These are phyloP conservation scores for Apiospora kogelbergensis DNA, from an alignment of 2,329 filamentous ascomycete genomes.

Conservation along the genomic window DNA sequence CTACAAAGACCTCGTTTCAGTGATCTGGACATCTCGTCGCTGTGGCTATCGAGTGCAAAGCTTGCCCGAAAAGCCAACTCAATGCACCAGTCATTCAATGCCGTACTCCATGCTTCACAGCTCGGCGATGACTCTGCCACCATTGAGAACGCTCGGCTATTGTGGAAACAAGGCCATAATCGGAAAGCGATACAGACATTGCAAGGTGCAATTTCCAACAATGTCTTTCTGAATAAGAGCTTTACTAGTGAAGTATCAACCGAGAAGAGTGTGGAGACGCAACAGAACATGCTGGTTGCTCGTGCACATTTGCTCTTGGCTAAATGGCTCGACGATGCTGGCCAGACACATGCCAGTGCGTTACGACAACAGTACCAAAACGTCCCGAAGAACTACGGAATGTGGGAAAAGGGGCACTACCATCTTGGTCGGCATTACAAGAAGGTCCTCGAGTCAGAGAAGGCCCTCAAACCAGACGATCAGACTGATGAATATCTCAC, in stretches of 20 bases:
- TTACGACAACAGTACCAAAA: conserved; percentile 81
- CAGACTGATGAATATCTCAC: conserved; percentile 75
- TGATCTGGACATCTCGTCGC: conserved; percentile 72
- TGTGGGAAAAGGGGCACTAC: conserved; percentile 97
- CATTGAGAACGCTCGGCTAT: conserved; percentile 88
- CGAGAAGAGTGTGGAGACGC: conserved; percentile 38
- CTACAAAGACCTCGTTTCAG: conserved; percentile 56
- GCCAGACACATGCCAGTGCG: conserved; percentile 82
- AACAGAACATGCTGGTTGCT: conserved; percentile 62
- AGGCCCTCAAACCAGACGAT: conserved; percentile 70
- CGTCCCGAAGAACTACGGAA: conserved; percentile 66
- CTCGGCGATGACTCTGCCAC: conserved; percentile 84
- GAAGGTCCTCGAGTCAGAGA: conserved; percentile 89
- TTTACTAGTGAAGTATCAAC: conserved; percentile 37
- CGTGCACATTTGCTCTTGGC: conserved; percentile 85
- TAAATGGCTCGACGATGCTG: conserved; percentile 95
- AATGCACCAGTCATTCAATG: conserved; percentile 87
- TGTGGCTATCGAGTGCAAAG: conserved; percentile 83
- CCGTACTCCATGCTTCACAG: conserved; percentile 83
- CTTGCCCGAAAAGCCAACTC: conserved; percentile 84
- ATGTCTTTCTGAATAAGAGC: conserved; percentile 64
- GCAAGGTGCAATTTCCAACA: conserved; percentile 79
- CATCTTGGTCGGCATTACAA: conserved; percentile 97
- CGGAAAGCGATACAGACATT: conserved; percentile 93
- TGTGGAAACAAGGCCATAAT: conserved; percentile 93